Base-by-base conservation (phyloP, 2,329 filamentous ascomycete species). In the Claviceps lovelessii region DNA sequence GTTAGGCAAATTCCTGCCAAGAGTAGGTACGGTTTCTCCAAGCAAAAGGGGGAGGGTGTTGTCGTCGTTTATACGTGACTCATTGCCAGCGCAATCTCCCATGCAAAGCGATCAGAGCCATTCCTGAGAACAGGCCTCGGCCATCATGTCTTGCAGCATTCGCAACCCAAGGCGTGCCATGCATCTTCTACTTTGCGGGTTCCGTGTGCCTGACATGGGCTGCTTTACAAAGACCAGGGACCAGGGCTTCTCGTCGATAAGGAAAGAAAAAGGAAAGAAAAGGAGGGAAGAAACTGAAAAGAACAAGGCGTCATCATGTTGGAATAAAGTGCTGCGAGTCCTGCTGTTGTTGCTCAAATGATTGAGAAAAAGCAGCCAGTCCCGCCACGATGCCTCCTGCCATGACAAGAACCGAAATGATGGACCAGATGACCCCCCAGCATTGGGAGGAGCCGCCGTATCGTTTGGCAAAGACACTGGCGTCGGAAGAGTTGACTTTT, bases 381-480 rank as follows among this genome's bases (percentile, higher is more conserved):
- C 84, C 86, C 5, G 83, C 85, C n/a, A 90, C 68, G 58, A 91
- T 90, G 2, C 81, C 85, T 15, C 74, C 73, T 6, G 81, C 78
- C 84, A 90, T 88, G 65, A 91, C 83, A 0, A 77, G 58, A 29
- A 90, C 63, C 0, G 84, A 86, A 53, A 91, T 78, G 52, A 90
- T 71, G 51, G 80, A 84, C 87, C 86, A 91, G 53, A 89, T 79
- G 15, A 90, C 73, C 9, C 86, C 86, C 86, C 87, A 90, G 73
- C 85, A 90, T 63, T 86, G 84, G 1, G 85, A 88, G 0, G 85
- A 89, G 41, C 86, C 86, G 11, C 86, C 86, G 61, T 90, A 90
- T 28, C 81, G 76, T 68, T 88, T 76, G 8, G 86, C 86, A 61
- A 90, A 90, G 35, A 89, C 84, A 60, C 83, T 87, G 6, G 86